Evolutionary conservation across 495 filamentous ascomycete genomes (phyloP), one percentile per base, ranked within the genome.

Genomic region (Trichoderma gamsii): DNA sequence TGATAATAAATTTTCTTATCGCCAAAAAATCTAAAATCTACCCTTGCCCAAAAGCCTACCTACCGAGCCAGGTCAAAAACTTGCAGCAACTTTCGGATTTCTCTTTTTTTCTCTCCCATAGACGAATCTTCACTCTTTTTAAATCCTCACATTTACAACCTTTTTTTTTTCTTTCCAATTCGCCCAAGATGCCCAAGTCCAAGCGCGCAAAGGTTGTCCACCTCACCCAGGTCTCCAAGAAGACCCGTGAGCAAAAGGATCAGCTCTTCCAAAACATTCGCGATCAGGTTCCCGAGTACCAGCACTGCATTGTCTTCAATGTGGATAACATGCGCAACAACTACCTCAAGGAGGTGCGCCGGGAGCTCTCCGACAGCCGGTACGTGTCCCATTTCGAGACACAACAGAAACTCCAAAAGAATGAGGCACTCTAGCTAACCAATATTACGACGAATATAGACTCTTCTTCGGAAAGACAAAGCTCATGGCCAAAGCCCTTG

Each of bases 291-390:
- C 90, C 92, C 72, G 79, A 89, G 73, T 96, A 95, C 85, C 87
- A 92, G 73, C 87, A 92, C 80, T 89, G 92, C 80, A 94, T 95
- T 80, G 91, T 97, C 78, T 97, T 98, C 78, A 84, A 84, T 69
- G 88, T 98, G 68, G 90, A 97, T 75, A 98, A 99, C 84, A 99
- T 99, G 95, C 92, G 95, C 72, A 99, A 99, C 79, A 96, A 90
- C 52, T 92, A 97, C 78, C 80, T 99, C 76, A 98, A 98, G 81
- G 88, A 92, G 74, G 91, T 98, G 70, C 86, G 95, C 68, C 84
- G 87, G 52, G 88, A 97, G 71, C 87, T 98, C 68, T 81, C 83
- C 65, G 92, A 96, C 78, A 91, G 89, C 82, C 86, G 95, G 91
- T 96, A 82, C 67, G 82, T 79, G 51, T 66, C 25, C 25, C 23